Percentiles rank a stretch among this genome's conserved stretches.
These are phyloP conservation scores for Botrytis sinoallii DNA, from an alignment of 2,329 filamentous ascomycete genomes.

Conservation along the genomic window DNA sequence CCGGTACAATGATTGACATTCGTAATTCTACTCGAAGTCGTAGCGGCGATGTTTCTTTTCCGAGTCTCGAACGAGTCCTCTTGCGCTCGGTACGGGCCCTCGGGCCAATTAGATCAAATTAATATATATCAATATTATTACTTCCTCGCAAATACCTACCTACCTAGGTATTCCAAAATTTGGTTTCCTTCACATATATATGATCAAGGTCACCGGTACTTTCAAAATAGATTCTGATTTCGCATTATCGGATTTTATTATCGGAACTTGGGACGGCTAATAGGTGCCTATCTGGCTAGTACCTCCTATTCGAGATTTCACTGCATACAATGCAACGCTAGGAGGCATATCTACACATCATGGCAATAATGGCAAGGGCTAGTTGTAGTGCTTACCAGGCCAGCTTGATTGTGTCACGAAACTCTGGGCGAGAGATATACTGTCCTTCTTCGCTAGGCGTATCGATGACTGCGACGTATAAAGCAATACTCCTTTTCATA, in stretches of 20 bases:
- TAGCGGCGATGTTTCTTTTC: conserved; percentile 3
- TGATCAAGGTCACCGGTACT: background rate
- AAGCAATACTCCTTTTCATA: background rate
- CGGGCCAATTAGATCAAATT: background rate
- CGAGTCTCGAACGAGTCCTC: background rate
- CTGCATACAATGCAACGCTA: background rate
- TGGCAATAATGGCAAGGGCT: background rate
- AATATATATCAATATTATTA: background rate
- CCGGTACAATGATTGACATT: background rate
- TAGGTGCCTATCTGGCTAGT: background rate
- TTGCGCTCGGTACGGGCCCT: background rate
- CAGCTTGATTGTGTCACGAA: background rate
- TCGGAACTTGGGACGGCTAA: background rate
- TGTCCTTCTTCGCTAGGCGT: background rate
- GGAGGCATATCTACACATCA: background rate
- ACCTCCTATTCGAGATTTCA: background rate
- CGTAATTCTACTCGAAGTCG: background rate
- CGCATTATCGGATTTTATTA: background rate
- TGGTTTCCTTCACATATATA: background rate
- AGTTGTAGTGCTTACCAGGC: background rate
- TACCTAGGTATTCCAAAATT: background rate
- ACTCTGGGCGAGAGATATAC: background rate
- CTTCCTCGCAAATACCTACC: background rate
- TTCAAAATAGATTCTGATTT: background rate
- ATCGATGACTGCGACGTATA: background rate